Evolutionary conservation across 805 yeast species (phyloP).

Genomic region (Kazachstania viticola): DNA sequence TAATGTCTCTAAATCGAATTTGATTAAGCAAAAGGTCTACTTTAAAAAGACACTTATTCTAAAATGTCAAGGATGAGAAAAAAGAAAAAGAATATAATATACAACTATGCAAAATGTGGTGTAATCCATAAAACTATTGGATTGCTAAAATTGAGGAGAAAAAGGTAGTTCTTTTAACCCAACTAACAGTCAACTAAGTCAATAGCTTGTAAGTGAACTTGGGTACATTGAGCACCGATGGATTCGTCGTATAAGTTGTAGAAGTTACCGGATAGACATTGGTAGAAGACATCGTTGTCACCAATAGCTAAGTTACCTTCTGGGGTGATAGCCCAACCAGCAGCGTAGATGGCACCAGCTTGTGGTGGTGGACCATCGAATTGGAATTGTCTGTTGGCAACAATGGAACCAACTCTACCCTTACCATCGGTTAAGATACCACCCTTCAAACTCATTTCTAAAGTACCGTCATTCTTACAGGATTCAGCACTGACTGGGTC

Average conservation of each 20-base stretch:
- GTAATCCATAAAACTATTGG: neutral
- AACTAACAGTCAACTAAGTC: conserved; percentile 43
- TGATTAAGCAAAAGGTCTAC: neutral
- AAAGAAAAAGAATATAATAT: neutral
- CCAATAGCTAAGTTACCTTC: conserved; percentile 58
- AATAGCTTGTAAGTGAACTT: conserved; percentile 49
- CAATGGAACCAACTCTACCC: conserved; percentile 70
- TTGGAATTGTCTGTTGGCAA: conserved; percentile 76
- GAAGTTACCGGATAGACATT: conserved; percentile 63
- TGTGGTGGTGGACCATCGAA: conserved; percentile 83
- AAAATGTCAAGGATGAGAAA: neutral
- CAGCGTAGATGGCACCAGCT: conserved; percentile 63
- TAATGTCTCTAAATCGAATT: too few species aligned
- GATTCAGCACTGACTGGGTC: conserved; percentile 30
- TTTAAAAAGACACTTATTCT: neutral
- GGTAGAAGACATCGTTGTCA: conserved; percentile 50
- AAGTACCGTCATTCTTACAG: conserved; percentile 38
- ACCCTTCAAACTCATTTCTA: conserved; percentile 42
- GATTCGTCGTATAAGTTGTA: conserved; percentile 65
- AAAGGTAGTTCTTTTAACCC: neutral
- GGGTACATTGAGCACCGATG: conserved; percentile 49
- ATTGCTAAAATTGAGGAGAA: neutral
- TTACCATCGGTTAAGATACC: conserved; percentile 44
- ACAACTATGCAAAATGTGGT: neutral
- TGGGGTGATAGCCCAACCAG: conserved; percentile 49